These are phyloP conservation scores for Sindora glabra DNA, from an alignment of 306 rosid species.

Conservation along the genomic window DNA sequence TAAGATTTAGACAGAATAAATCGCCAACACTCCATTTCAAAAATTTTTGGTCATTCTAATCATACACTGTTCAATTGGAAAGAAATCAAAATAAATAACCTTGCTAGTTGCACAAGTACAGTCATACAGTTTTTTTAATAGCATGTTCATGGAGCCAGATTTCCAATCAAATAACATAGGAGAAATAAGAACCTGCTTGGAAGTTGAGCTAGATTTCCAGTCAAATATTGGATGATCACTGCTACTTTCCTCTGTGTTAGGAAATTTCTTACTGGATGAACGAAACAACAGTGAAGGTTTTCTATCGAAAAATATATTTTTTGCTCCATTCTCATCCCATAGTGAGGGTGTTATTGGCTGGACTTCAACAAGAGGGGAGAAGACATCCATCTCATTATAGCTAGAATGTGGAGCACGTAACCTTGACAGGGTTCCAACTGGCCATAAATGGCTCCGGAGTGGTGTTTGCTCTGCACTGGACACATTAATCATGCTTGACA, in stretches of 20 bases:
- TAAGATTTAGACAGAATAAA: neutral
- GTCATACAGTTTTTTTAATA: too few species aligned
- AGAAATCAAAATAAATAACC: too few species aligned
- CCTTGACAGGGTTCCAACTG: conserved; percentile 66
- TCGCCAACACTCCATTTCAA: too few species aligned
- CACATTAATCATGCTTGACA: conserved; percentile 37
- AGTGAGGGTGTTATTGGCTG: conserved; percentile 83
- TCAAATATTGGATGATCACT: conserved; percentile 72
- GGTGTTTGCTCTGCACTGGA: conserved; percentile 77
- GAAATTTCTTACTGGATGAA: conserved; percentile 61
- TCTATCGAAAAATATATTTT: conserved; percentile 60
- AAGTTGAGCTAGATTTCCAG: conserved; percentile 63
- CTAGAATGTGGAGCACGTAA: conserved; percentile 74
- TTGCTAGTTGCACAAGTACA: too few species aligned
- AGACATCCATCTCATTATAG: conserved; percentile 93
- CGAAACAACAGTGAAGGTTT: conserved; percentile 68
- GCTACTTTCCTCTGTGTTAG: conserved; percentile 52
- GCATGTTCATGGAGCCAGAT: too few species aligned
- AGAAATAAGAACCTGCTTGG: conserved; percentile 63
- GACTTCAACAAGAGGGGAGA: conserved; percentile 98
- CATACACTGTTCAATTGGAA: too few species aligned
- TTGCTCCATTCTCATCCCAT: conserved; percentile 76
- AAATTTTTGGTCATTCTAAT: conserved; percentile 12
- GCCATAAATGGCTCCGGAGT: conserved; percentile 62
- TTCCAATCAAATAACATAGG: too few species aligned